Base-by-base conservation (phyloP, 371 early-diverging fungal genomes). In the Aphelidium insulamus region DNA sequence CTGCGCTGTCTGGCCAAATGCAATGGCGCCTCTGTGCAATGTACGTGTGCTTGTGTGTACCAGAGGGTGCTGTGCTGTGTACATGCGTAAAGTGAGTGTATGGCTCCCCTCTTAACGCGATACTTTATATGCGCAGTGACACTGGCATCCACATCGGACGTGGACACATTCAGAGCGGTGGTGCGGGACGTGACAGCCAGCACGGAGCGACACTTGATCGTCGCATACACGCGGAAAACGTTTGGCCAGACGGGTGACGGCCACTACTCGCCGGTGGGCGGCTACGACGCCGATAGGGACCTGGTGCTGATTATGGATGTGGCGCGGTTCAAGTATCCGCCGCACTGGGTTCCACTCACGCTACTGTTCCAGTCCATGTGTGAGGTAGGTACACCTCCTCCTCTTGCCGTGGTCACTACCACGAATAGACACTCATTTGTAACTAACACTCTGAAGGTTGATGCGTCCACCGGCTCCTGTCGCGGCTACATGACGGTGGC, bases 321-420 rank as follows among this genome's bases (percentile, higher is more conserved):
- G 4, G 33, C 33, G 5, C 15, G 33, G 33, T 33, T 33, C 26
- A 33, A 33, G 30, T n/a, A n/a, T n/a, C n/a, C n/a, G n/a, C n/a
- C n/a, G n/a, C n/a, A n/a, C n/a, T n/a, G n/a, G n/a, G n/a, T n/a
- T n/a, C n/a, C n/a, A n/a, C n/a, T n/a, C n/a, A n/a, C n/a, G n/a
- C n/a, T n/a, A n/a, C n/a, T n/a, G n/a, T n/a, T n/a, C n/a, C n/a
- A n/a, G n/a, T n/a, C n/a, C n/a, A n/a, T n/a, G n/a, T n/a, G n/a
- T n/a, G n/a, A n/a, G n/a, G n/a, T n/a, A n/a, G n/a, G n/a, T n/a
- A n/a, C n/a, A n/a, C n/a, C n/a, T n/a, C n/a, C n/a, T n/a, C n/a
- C n/a, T n/a, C n/a, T n/a, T n/a, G n/a, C n/a, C n/a, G n/a, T n/a
- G n/a, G n/a, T n/a, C n/a, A n/a, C n/a, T n/a, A n/a, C n/a, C n/a